phyloP scores from a whole-genome alignment of 192 early-diverging fungal genomes.

The Paraglomus brasilianum region DNA sequence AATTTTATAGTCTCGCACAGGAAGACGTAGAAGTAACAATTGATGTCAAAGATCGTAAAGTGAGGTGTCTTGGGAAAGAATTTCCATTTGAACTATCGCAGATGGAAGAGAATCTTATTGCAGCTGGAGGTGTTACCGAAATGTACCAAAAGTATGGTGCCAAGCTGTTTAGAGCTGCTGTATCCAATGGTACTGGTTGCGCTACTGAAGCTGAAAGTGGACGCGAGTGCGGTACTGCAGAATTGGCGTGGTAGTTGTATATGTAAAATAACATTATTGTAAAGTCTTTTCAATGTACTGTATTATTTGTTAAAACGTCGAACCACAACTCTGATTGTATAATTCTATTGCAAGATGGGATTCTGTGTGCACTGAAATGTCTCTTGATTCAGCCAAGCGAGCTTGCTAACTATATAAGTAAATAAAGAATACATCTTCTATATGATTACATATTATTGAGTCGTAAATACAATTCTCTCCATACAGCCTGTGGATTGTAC shows the following conservation, averaged over 20 bases:
- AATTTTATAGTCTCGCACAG: constrained; percentile 72
- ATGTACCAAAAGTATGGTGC: constrained; percentile 79
- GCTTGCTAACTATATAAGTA: too few species aligned
- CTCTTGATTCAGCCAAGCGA: too few species aligned
- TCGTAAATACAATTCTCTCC: too few species aligned
- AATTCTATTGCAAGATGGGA: too few species aligned
- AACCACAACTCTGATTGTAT: too few species aligned
- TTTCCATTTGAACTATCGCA: constrained; percentile 64
- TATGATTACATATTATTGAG: too few species aligned
- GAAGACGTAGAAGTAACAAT: constrained; percentile 72
- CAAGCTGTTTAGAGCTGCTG: constrained; percentile 70
- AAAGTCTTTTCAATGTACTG: too few species aligned
- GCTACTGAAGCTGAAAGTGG: constrained; percentile 27
- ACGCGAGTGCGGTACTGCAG: constrained; percentile 17
- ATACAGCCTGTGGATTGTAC: too few species aligned
- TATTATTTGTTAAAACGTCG: too few species aligned
- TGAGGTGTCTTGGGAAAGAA: constrained; percentile 54
- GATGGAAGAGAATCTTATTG: constrained; percentile 74
- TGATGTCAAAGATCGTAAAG: constrained; percentile 64
- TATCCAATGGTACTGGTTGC: constrained; percentile 34
- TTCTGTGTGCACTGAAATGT: too few species aligned
- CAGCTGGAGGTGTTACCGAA: constrained; percentile 73
- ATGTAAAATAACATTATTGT: too few species aligned
- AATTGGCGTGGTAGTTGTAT: constrained; percentile 27
- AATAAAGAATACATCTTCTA: too few species aligned